Conservation (phyloP, 2,329 filamentous ascomycete species). For the Scleromitrula shiraiana region DNA sequence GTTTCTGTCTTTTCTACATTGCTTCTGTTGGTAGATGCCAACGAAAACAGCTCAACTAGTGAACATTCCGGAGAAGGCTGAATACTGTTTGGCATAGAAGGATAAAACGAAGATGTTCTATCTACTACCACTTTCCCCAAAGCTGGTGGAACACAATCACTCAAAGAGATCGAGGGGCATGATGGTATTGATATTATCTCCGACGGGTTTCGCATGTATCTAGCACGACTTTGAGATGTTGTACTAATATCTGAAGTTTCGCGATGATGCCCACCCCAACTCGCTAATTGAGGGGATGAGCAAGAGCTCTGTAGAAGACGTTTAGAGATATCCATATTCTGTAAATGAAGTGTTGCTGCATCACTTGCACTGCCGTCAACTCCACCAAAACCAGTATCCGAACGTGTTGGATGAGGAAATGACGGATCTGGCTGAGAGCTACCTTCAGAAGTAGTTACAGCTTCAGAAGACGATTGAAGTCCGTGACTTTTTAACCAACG, state of each 20-base stretch:
- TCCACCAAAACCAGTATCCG: slow-evolving; percentile 21
- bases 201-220: slow-evolving; percentile 15
- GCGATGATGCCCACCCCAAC: slow-evolving; percentile 15
- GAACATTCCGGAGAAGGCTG: slow-evolving; percentile 21
- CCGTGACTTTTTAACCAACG: slow-evolving; percentile 21
- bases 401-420: slow-evolving; percentile 6
- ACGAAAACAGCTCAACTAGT: slow-evolving; percentile 15
- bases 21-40: slow-evolving; percentile 9
- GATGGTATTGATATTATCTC: slow-evolving; percentile 13
- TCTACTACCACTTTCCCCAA: slow-evolving; percentile 18
- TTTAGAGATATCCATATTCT: slow-evolving; percentile 27
- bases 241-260: slow-evolving; percentile 15
- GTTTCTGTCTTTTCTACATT: slow-evolving; percentile 5
- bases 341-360: slow-evolving; percentile 16
- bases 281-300: slow-evolving; percentile 21
- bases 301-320: slow-evolving; percentile 19
- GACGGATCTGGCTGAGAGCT: slow-evolving; percentile 1
- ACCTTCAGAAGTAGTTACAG: slow-evolving; percentile 11
- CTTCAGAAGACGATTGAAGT: slow-evolving; percentile 17
- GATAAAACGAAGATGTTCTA: slow-evolving; percentile 21
- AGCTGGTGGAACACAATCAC: slow-evolving; percentile 18
- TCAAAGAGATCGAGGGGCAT: slow-evolving; percentile 11
- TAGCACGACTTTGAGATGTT: slow-evolving; percentile 13
- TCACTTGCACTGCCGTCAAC: slow-evolving; percentile 22
- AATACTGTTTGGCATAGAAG: slow-evolving; percentile 17